A percentile compares a stretch with the other conserved stretches of the same genome.
Evolutionary conservation across 1,139 yeast genomes (phyloP).

Genomic region (Yamadazyma dushanensis): DNA sequence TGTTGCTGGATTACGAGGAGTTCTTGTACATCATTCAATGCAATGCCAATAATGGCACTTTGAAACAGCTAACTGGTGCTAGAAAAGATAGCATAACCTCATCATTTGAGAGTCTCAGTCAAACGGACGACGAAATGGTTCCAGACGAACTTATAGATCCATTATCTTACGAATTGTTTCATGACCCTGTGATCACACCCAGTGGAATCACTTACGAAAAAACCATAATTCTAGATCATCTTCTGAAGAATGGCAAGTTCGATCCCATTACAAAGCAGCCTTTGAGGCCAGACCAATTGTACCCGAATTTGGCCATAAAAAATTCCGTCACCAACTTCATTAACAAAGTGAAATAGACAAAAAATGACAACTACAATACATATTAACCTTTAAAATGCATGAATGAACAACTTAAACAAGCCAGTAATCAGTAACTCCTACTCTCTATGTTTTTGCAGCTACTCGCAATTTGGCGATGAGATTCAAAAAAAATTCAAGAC

Average conservation of each 20-base stretch:
- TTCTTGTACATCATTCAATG: constrained; percentile 14
- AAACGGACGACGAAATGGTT: neutral
- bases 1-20: constrained; percentile 14
- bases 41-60: constrained; percentile 13
- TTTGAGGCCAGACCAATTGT: constrained; percentile 35
- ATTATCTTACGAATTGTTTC: constrained; percentile 44
- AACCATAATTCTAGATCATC: constrained; percentile 37
- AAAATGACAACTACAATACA: too few species aligned
- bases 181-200: constrained; percentile 51
- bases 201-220: constrained; percentile 51
- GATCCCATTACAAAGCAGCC: constrained; percentile 43
- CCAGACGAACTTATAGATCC: constrained; percentile 50
- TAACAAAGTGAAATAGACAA: neutral
- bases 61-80: constrained; percentile 2
- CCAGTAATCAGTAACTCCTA: too few species aligned
- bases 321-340: constrained; percentile 32
- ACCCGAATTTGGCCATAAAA: constrained; percentile 44
- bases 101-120: neutral
- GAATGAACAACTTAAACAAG: too few species aligned
- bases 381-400: too few species aligned
- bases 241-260: constrained; percentile 29
- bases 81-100: neutral
- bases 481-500: constrained; percentile 4
- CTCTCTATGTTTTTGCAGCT: too few species aligned
- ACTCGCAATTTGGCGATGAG: too few species aligned